Percentiles rank a stretch among this genome's conserved stretches.
Conservation (phyloP, 495 filamentous ascomycete genomes). For the Podospora anserina region DNA sequence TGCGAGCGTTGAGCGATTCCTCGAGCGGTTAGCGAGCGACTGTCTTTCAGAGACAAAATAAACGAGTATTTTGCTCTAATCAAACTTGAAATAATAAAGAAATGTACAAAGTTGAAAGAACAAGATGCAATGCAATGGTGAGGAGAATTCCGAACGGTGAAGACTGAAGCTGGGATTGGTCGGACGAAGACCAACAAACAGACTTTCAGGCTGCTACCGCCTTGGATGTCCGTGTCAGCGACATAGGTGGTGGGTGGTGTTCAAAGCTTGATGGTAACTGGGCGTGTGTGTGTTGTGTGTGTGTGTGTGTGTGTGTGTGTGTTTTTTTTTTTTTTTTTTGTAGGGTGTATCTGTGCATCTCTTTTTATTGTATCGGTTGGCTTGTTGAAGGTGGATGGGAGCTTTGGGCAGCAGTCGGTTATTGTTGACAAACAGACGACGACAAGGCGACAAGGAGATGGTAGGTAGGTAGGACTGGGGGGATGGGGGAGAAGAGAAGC, state of each 20-base stretch:
- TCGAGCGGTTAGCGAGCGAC: conserved; percentile 29
- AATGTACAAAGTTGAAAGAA: not conserved
- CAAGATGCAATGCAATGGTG: not conserved
- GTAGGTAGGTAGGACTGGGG: not conserved
- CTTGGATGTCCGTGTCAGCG: not conserved
- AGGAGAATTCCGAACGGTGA: not conserved
- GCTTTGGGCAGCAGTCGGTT: not conserved
- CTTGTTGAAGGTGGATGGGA: not conserved
- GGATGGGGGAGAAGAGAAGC: not conserved
- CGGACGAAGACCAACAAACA: not conserved
- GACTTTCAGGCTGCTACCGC: not conserved
- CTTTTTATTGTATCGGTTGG: not conserved
- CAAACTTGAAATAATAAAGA: not conserved
- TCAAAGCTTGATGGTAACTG: not conserved
- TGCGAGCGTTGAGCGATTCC: conserved; percentile 56
- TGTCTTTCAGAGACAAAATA: conserved; percentile 12
- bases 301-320: too few species aligned
- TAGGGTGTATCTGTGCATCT: not conserved
- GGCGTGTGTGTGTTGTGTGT: not conserved
- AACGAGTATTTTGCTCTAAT: conserved; percentile 1
- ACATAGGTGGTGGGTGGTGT: not conserved
- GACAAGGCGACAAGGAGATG: not conserved
- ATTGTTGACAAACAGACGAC: not conserved
- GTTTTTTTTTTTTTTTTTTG: too few species aligned
- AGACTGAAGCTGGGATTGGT: not conserved